Evolutionary conservation across 352 stramenopile species (phyloP), one percentile per base, ranked within the genome.

Genomic region (Pythium rishiriense): DNA sequence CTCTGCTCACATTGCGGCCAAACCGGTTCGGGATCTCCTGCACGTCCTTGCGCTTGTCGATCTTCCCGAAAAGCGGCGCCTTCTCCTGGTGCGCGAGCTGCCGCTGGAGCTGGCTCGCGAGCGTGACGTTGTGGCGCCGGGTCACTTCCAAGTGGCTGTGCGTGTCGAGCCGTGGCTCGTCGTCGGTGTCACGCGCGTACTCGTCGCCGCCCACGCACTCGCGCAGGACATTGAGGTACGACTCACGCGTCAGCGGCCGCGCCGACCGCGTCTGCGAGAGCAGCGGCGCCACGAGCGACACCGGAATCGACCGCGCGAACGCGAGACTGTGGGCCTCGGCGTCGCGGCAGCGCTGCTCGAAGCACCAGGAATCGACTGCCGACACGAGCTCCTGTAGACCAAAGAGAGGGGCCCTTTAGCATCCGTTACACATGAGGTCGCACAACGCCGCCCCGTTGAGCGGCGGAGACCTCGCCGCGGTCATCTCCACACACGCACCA

Each of bases 261-360:
- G 64, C 55, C 59, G 26, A 14, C 35, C 21, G 64, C 35, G 59
- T 25, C 4, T 26, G 35, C 0, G 31, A 17, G 25, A 68, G 61
- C 4, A 65, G 26, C 15, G 78, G 58, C 28, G 66, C 53, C 21
- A 74, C 66, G n/a, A 87, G 51, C 57, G 75, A 66, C 39, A 82
- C 52, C 11, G 83, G 78, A 61, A 75, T 82, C 29, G 84, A 67
- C 25, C 49, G 48, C 28, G 64, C 64, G 46, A 93, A 64, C 21
- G 69, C 64, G 17, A 68, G 70, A 72, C 76, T 91, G 69, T 88
- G 69, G 28, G 26, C 65, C 56, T 64, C 62, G 24, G 83, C 81
- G 70, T 91, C 80, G 24, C 62, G 68, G 29, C 73, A 35, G 41
- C 81, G 83, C 54, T 79, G 75, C 50, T 78, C 39, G 64, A 80